Percentiles rank a stretch among this genome's conserved stretches.
phyloP scores from a whole-genome alignment of 805 yeast genomes.

The Ogataea zsoltii region DNA sequence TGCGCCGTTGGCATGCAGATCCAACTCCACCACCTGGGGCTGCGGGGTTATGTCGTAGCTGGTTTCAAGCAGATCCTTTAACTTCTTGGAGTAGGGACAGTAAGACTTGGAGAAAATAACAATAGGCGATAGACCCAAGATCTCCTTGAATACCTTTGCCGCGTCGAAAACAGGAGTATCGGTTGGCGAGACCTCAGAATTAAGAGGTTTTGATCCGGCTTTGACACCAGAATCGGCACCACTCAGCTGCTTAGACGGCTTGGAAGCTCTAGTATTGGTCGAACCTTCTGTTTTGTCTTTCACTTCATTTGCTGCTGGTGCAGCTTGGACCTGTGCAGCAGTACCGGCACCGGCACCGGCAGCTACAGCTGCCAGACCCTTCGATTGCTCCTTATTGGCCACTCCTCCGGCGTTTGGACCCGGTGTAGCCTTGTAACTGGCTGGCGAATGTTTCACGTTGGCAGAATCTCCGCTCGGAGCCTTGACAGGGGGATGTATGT shows the following conservation, averaged over 20 bases:
- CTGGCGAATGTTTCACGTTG: not conserved
- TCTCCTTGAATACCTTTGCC: conserved; percentile 53
- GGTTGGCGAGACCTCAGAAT: not conserved
- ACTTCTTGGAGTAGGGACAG: conserved; percentile 76
- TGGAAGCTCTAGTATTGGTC: not conserved
- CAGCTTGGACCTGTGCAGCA: too few species aligned
- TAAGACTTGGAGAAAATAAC: conserved; percentile 58
- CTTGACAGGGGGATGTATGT: conserved; percentile 23
- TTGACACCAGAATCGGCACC: not conserved
- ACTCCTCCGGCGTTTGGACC: conserved; percentile 10
- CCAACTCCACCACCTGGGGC: conserved; percentile 78
- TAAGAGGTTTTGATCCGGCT: not conserved
- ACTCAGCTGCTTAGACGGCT: not conserved
- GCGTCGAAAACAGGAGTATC: conserved; percentile 41
- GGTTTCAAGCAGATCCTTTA: conserved; percentile 64
- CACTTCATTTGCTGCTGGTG: not conserved
- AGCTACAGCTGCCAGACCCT: conserved; percentile 4
- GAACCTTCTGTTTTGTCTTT: not conserved
- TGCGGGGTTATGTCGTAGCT: conserved; percentile 72
- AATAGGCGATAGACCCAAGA: conserved; percentile 63
- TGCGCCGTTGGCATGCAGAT: conserved; percentile 72
- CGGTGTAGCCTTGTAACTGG: conserved; percentile 3
- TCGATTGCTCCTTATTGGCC: conserved; percentile 13
- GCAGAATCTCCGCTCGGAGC: conserved; percentile 23
- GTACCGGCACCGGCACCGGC: not conserved